Percentiles rank a stretch among this genome's conserved stretches.
Evolutionary conservation across 2,329 filamentous ascomycete genomes (phyloP).

Genomic region (Sporothrix globosa): DNA sequence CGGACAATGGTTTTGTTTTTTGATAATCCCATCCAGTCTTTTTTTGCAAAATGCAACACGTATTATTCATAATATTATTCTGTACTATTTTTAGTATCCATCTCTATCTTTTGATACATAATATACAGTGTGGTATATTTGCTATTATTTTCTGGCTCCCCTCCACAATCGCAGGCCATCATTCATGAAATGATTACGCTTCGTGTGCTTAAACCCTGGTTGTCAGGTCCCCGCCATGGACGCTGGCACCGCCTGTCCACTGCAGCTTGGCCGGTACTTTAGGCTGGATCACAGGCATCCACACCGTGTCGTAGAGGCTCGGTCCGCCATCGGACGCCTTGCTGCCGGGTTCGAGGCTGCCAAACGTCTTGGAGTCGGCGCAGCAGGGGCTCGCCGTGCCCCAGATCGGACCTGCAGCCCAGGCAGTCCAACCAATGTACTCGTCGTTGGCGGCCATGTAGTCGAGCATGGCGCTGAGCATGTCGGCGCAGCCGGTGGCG

Average conservation of each 20-base stretch:
- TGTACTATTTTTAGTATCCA: not conserved
- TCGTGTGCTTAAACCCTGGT: not conserved
- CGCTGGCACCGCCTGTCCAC: constrained; percentile 30
- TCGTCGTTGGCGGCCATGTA: constrained; percentile 53
- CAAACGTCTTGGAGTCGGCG: constrained; percentile 47
- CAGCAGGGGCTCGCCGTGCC: constrained; percentile 47
- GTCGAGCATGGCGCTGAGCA: constrained; percentile 49
- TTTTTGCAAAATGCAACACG: not conserved
- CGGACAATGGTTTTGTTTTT: not conserved
- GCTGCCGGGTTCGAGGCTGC: constrained; percentile 53
- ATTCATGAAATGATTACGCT: not conserved
- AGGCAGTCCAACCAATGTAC: constrained; percentile 57
- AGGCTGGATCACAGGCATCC: constrained; percentile 50
- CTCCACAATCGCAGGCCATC: no score
- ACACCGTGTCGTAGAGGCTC: constrained; percentile 52
- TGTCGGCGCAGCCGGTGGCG: constrained; percentile 48
- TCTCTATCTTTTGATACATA: not conserved
- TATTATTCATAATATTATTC: not conserved
- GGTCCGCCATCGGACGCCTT: constrained; percentile 48
- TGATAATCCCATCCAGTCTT: not conserved
- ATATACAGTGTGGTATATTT: not conserved
- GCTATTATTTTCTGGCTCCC: no score
- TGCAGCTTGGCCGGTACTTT: constrained; percentile 38
- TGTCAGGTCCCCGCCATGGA: constrained; percentile 27
- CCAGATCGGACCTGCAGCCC: constrained; percentile 55